phyloP scores from a whole-genome alignment of 2,329 filamentous ascomycete genomes.

The Beauveria rudraprayagi region DNA sequence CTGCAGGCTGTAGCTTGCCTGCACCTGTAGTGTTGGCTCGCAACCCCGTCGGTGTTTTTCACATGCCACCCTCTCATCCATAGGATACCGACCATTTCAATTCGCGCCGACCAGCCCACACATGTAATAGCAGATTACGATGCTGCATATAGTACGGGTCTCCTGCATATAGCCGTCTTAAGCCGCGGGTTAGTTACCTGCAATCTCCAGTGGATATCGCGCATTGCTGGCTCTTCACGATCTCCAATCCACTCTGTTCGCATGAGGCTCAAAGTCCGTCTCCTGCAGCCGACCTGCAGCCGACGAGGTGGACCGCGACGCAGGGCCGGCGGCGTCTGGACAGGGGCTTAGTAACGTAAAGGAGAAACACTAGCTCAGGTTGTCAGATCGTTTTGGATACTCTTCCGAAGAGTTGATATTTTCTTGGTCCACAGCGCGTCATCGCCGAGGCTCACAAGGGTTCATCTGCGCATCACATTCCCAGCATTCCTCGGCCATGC shows the following conservation, averaged over 20 bases:
- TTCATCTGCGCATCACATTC: neutral
- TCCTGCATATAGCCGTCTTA: neutral
- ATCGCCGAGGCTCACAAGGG: conserved; percentile 10
- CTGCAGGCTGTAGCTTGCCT: neutral
- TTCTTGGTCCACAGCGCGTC: neutral
- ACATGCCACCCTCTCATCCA: neutral
- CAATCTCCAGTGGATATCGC: neutral
- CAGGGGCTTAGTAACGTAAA: neutral
- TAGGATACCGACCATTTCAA: neutral
- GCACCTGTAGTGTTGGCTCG: neutral
- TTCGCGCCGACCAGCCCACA: neutral
- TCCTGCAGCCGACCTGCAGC: neutral
- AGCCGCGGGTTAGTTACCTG: neutral
- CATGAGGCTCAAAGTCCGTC: neutral
- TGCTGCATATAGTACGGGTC: neutral
- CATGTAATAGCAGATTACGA: neutral
- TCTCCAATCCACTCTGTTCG: neutral
- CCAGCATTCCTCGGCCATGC: neutral
- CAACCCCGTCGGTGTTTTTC: neutral
- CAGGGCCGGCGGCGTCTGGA: neutral
- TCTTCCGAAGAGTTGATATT: conserved; percentile 6
- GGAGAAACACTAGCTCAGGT: conserved; percentile 7
- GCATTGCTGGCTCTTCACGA: neutral
- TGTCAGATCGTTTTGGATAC: conserved; percentile 8
- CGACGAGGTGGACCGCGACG: conserved; percentile 4